Evolutionary conservation across 768 basidiomycete genomes (phyloP).

Genomic region (Mycena galopus): DNA sequence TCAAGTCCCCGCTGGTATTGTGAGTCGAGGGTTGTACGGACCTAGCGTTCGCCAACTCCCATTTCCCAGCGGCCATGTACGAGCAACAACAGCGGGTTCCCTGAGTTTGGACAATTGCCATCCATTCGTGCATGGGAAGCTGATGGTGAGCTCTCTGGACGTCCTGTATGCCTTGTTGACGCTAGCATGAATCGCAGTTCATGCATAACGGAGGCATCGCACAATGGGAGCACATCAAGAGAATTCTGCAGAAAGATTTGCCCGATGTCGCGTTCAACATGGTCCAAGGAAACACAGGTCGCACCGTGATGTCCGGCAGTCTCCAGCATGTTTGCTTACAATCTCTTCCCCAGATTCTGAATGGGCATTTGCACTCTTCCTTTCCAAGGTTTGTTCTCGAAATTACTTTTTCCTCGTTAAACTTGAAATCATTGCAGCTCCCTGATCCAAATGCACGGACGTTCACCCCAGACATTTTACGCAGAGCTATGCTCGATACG

Average conservation of each 20-base stretch:
- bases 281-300: slow-evolving; percentile 94
- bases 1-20: slow-evolving; percentile 96
- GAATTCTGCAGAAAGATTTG: slow-evolving; percentile 80
- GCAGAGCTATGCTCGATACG: slow-evolving; percentile 90
- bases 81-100: slow-evolving; percentile 93
- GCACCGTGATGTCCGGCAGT: not conserved
- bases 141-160: slow-evolving; percentile 74
- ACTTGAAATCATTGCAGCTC: slow-evolving; percentile 60
- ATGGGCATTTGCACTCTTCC: slow-evolving; percentile 94
- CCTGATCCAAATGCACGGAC: slow-evolving; percentile 81
- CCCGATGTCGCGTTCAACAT: slow-evolving; percentile 88
- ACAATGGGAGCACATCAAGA: slow-evolving; percentile 85
- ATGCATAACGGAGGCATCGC: slow-evolving; percentile 98
- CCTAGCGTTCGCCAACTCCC: slow-evolving; percentile 49
- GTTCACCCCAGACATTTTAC: slow-evolving; percentile 80
- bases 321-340: slow-evolving; percentile 7
- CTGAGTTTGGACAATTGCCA: slow-evolving; percentile 96
- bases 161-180: not conserved
- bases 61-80: slow-evolving; percentile 75
- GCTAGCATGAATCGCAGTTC: slow-evolving; percentile 68
- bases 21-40: slow-evolving; percentile 49
- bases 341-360: slow-evolving; percentile 78
- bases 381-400: slow-evolving; percentile 73
- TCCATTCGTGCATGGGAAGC: slow-evolving; percentile 91
- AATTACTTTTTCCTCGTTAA: slow-evolving; percentile 22